phyloP scores from a whole-genome alignment of 805 yeast species.

The Candida sanyiensis region DNA sequence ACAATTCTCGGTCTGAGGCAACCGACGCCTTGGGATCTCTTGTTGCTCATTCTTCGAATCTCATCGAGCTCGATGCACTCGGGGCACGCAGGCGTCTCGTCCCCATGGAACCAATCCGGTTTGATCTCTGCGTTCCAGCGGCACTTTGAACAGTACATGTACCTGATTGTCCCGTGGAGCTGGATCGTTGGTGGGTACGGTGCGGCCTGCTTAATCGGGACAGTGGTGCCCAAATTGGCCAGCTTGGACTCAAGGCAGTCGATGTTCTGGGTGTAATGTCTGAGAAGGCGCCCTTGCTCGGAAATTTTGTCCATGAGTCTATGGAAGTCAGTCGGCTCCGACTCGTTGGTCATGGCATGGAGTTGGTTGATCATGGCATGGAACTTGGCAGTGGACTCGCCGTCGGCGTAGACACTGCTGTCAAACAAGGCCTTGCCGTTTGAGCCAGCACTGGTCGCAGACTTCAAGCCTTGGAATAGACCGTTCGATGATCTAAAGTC shows the following conservation, averaged over 20 bases:
- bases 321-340: slow-evolving; percentile 76
- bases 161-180: slow-evolving; percentile 75
- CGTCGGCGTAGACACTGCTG: slow-evolving; percentile 65
- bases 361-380: slow-evolving; percentile 69
- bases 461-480: slow-evolving; percentile 51
- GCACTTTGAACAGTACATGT: slow-evolving; percentile 76
- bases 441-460: slow-evolving; percentile 32
- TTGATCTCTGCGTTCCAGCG: slow-evolving; percentile 49
- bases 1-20: slow-evolving; percentile 60
- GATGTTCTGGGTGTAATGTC: slow-evolving; percentile 85
- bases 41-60: slow-evolving; percentile 53
- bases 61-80: slow-evolving; percentile 56
- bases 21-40: slow-evolving; percentile 60
- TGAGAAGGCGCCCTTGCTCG: slow-evolving; percentile 52
- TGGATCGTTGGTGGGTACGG: slow-evolving; percentile 62
- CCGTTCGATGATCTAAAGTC: slow-evolving; percentile 83
- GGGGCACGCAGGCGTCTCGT: slow-evolving; percentile 52
- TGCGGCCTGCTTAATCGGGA: slow-evolving; percentile 39
- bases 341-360: slow-evolving; percentile 45
- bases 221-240: slow-evolving; percentile 40
- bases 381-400: slow-evolving; percentile 54
- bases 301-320: slow-evolving; percentile 54
- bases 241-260: slow-evolving; percentile 71
- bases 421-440: slow-evolving; percentile 74
- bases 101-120: slow-evolving; percentile 41